Evolutionary conservation across 805 yeast genomes (phyloP), one percentile per base, ranked within the genome.

Genomic region (Nakazawaea siamensis): DNA sequence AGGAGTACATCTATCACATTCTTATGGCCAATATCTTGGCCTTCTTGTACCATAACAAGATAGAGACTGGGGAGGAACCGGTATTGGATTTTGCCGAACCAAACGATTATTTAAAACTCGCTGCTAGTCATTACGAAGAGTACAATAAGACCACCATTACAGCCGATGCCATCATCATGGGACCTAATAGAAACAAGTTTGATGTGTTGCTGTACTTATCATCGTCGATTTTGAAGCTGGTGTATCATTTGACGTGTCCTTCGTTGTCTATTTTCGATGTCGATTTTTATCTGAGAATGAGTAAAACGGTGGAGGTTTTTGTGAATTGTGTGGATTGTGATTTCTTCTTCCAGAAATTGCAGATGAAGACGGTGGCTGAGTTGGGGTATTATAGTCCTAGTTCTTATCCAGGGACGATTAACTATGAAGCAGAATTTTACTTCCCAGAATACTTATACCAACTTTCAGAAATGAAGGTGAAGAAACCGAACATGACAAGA

Each of bases 181-280:
- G 15, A 12, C 27, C 18, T 21, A 8, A 24, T 10, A 13, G 8
- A 6, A 12, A 16, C 3, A 33, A 33, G 16, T 11, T 11, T 8
- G 31, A 33, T 12, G 12, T 27, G 11, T 24, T 35, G 15, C 15
- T 30, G 12, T 18, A 10, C 14, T n/a, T 29, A 14, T n/a, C 30
- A 11, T 8, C 33, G 11, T 16, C 25, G 11, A 25, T 30, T 2
- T 24, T 35, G 12, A 18, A 29, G 10, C 10, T 25, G 24, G 4
- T 35, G 8, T 35, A 35, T 15, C 29, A 12, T 18, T n/a, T 35
- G 18, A 15, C 24, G 13, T 8, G 15, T 16, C 38, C 38, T 10
- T 29, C 38, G 10, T 9, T 29, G 19, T 35, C 38, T 13, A 24
- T 35, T 3, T 35, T 19, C 19, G 38, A 35, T 29, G 14, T 25